Conservation (phyloP, 2,329 filamentous ascomycete species). For the Aspergillus fijiensis region DNA sequence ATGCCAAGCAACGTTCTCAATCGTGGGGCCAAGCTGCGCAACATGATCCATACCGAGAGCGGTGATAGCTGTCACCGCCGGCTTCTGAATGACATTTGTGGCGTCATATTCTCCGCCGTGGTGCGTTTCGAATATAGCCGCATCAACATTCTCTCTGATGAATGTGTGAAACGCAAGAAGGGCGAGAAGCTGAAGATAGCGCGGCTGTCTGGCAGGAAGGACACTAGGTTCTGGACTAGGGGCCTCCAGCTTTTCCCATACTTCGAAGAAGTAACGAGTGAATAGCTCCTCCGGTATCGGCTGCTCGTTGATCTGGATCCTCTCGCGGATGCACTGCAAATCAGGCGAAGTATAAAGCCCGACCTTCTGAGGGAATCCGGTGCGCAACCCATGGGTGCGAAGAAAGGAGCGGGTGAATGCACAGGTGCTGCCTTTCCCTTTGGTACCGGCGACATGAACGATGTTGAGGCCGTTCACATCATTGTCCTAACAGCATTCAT, state of each 20-base stretch:
- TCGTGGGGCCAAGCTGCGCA: slow-evolving; percentile 59
- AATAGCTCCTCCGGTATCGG: slow-evolving; percentile 29
- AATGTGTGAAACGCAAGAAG: slow-evolving; percentile 67
- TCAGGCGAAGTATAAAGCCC: slow-evolving; percentile 32
- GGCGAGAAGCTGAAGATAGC: slow-evolving; percentile 58
- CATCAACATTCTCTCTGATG: slow-evolving; percentile 61
- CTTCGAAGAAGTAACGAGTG: slow-evolving; percentile 31
- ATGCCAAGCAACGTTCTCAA: slow-evolving; percentile 70
- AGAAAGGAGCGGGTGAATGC: slow-evolving; percentile 59
- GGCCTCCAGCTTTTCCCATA: slow-evolving; percentile 37
- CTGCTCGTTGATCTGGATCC: slow-evolving; percentile 38
- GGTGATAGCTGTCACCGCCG: slow-evolving; percentile 61
- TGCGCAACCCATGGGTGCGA: slow-evolving; percentile 32
- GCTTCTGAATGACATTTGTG: slow-evolving; percentile 63
- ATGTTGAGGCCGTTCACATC: slow-evolving; percentile 64
- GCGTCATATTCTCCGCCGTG: slow-evolving; percentile 68
- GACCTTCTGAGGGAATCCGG: slow-evolving; percentile 26
- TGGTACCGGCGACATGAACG: slow-evolving; percentile 72
- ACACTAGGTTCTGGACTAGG: neutral
- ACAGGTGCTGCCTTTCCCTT: slow-evolving; percentile 73
- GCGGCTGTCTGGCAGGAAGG: slow-evolving; percentile 30
- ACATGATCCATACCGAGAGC: slow-evolving; percentile 71
- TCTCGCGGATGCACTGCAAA: slow-evolving; percentile 33
- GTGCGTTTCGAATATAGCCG: slow-evolving; percentile 65
- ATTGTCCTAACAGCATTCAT: slow-evolving; percentile 17